A percentile compares a stretch with the other conserved stretches of the same genome.
Conservation (phyloP, 2,329 filamentous ascomycete genomes). For the Geosmithia morbida region DNA sequence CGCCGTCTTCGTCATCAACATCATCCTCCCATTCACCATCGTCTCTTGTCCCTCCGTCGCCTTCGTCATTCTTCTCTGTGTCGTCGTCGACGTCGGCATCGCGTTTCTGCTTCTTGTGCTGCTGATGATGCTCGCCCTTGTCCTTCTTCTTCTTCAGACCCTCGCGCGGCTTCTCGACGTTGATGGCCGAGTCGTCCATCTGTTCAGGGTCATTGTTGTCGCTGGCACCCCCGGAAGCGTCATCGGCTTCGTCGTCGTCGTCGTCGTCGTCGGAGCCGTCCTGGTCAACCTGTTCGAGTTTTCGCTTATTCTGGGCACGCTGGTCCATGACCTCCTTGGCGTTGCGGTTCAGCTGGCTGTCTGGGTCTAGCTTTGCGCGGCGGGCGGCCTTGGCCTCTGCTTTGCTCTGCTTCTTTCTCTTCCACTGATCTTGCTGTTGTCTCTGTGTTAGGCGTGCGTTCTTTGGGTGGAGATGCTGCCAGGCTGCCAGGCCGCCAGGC, state of each 20-base stretch:
- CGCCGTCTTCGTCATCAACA: not conserved
- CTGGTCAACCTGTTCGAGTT: constrained; percentile 54
- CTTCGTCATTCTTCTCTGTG: constrained; percentile 1
- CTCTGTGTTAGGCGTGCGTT: too few species aligned
- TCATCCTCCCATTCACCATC: not conserved
- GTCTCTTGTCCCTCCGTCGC: too few species aligned
- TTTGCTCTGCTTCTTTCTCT: constrained; percentile 89
- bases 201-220: constrained; percentile 25
- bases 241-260: constrained; percentile 25
- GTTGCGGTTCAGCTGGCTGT: constrained; percentile 63
- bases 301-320: constrained; percentile 61
- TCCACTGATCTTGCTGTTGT: constrained; percentile 65
- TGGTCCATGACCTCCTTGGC: constrained; percentile 92
- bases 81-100: constrained; percentile 12
- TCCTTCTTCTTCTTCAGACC: constrained; percentile 36
- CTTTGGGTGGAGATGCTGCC: too few species aligned
- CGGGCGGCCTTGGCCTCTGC: constrained; percentile 72
- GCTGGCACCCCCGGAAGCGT: constrained; percentile 28
- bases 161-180: constrained; percentile 47
- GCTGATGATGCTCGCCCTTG: constrained; percentile 13
- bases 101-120: constrained; percentile 40
- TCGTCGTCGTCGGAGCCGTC: constrained; percentile 29
- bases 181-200: constrained; percentile 31
- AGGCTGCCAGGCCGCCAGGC: too few species aligned
- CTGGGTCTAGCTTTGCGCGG: constrained; percentile 80